Base-by-base conservation (phyloP, 2,329 filamentous ascomycete species). In the Trichoderma arundinaceum region DNA sequence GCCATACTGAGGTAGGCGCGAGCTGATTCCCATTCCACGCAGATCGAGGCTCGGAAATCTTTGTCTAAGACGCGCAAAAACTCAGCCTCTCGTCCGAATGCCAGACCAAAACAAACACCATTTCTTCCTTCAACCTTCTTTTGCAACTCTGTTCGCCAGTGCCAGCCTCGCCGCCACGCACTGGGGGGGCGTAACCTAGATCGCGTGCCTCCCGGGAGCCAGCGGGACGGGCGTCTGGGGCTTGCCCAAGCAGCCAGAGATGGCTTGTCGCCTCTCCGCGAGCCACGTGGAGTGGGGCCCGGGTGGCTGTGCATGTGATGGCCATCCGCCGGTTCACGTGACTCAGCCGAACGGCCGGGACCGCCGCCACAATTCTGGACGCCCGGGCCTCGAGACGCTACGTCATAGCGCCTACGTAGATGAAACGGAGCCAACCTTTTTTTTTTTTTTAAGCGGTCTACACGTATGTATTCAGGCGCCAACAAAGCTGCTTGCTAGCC, bases 281-380 rank as follows among this genome's bases (percentile, higher is more conserved):
- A 61, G 64, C 64, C 64, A 65, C 64, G 64, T 65, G 64, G 64
- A 46, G 51, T 65, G 44, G 38, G 15, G 39, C 33, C 22, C 22
- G 15, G 46, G 63, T 65, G 64, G 64, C 64, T 52, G 64, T 65
- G 64, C 64, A 48, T 35, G 53, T 33, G 52, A 51, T 32, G 8
- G 2, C 39, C n/a, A n/a, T 15, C 32, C 3, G 35, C 13, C 9
- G n/a, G 8, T 17, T 54, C 64, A 66, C 64, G 64, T 66, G 64
- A 66, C 43, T 51, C 19, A 19, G 28, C 65, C 65, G 28, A 52
- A 52, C 51, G 46, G 52, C 51, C 59, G 65, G 65, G 65, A 63
- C 59, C 59, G 59, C 59, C 59, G 59, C 59, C 65, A 57, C 59
- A 35, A 39, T 52, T 35, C 33, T 32, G 10, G 19, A 52, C 38